These are phyloP conservation scores for Penicillium sp. DNA, from an alignment of 2,329 filamentous ascomycete species.

Conservation along the genomic window DNA sequence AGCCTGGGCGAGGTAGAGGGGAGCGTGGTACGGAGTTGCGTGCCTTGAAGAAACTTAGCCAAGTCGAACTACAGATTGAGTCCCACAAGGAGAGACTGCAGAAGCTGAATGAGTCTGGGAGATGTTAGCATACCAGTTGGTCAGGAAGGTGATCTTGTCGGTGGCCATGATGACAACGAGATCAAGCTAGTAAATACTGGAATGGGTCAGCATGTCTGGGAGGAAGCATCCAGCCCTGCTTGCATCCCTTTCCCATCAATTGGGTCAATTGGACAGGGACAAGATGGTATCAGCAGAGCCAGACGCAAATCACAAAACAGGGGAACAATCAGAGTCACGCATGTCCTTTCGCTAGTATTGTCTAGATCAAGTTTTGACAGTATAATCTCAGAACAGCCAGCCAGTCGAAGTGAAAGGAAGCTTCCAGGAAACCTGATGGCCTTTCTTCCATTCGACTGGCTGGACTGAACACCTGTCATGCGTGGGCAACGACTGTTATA, in stretches of 20 bases:
- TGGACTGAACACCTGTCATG: conserved; percentile 45
- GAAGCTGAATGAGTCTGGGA: background rate
- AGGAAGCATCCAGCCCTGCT: conserved; percentile 10
- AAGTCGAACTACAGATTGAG: conserved; percentile 3
- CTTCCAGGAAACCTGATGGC: background rate
- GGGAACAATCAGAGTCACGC: conserved; percentile 59
- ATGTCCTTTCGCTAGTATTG: conserved; percentile 87
- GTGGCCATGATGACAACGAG: conserved; percentile 62
- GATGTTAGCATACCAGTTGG: conserved; percentile 64
- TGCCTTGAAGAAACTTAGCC: conserved; percentile 55
- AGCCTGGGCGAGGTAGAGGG: conserved; percentile 70
- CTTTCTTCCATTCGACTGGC: conserved; percentile 4
- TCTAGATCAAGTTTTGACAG: conserved; percentile 80
- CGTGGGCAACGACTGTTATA: conserved; percentile 40
- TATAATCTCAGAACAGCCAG: conserved; percentile 66
- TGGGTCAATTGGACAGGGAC: conserved; percentile 2
- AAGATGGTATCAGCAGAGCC: conserved; percentile 5
- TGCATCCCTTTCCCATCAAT: background rate
- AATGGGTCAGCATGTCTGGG: conserved; percentile 31
- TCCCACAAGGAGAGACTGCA: background rate
- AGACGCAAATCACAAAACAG: conserved; percentile 22
- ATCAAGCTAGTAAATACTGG: conserved; percentile 28
- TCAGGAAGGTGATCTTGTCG: conserved; percentile 80
- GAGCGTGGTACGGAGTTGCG: conserved; percentile 75
- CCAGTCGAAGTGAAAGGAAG: conserved; percentile 26